These are phyloP conservation scores for Saccharomycopsis babjevae DNA, from an alignment of 805 yeast genomes.

Conservation along the genomic window DNA sequence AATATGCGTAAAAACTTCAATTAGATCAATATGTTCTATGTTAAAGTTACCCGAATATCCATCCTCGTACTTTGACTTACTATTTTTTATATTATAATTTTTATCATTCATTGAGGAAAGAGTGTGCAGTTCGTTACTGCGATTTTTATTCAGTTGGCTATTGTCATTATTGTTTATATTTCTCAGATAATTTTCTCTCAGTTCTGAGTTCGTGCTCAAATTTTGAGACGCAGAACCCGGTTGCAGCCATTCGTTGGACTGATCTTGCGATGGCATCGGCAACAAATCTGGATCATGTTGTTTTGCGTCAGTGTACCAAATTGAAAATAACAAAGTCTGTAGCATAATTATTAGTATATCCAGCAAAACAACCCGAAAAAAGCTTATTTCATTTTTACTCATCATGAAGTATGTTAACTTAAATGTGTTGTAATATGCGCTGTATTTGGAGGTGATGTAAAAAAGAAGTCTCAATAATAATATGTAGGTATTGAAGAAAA, in stretches of 20 bases:
- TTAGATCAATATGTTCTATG: background rate
- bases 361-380: slow-evolving; percentile 26
- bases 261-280: background rate
- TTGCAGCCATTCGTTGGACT: background rate
- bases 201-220: background rate
- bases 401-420: slow-evolving; percentile 16
- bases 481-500: slow-evolving; percentile 22
- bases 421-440: background rate
- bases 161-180: background rate
- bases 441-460: slow-evolving; percentile 22
- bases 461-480: slow-evolving; percentile 29
- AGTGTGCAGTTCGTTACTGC: background rate
- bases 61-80: background rate
- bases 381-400: slow-evolving; percentile 27
- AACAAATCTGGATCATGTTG: slow-evolving; percentile 6
- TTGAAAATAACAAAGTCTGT: slow-evolving; percentile 25
- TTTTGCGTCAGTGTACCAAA: slow-evolving; percentile 23
- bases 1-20: background rate
- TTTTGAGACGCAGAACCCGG: slow-evolving; percentile 19
- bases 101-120: too few species aligned
- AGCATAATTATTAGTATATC: slow-evolving; percentile 25
- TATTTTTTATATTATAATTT: background rate
- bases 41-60: background rate
- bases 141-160: background rate
- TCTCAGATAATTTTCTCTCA: background rate